phyloP scores from a whole-genome alignment of 2,329 filamentous ascomycete species.

The Ophiocordyceps camponoti-leonardi region DNA sequence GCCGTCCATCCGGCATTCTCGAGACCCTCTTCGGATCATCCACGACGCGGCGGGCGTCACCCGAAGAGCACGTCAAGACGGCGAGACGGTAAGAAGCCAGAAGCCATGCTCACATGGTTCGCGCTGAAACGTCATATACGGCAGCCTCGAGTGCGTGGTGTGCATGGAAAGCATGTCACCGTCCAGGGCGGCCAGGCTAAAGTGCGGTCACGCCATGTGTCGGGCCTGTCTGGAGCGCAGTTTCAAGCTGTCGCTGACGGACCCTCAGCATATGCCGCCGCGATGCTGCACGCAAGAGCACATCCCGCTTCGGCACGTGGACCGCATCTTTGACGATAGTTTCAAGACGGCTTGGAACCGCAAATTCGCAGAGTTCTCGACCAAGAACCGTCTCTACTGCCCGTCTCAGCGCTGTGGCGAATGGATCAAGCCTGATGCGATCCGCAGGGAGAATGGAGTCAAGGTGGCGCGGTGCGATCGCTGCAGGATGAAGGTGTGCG shows the following conservation, averaged over 20 bases:
- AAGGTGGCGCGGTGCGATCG: slow-evolving; percentile 52
- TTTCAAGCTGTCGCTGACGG: slow-evolving; percentile 59
- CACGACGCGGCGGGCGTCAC: slow-evolving; percentile 10
- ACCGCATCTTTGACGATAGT: slow-evolving; percentile 50
- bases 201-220: slow-evolving; percentile 72
- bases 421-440: slow-evolving; percentile 60
- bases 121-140: background rate
- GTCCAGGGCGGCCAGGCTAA: slow-evolving; percentile 49
- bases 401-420: slow-evolving; percentile 55
- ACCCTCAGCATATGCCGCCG: slow-evolving; percentile 72
- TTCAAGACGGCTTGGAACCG: slow-evolving; percentile 72
- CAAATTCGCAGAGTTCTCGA: slow-evolving; percentile 62
- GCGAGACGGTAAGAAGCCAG: background rate
- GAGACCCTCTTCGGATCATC: slow-evolving; percentile 10
- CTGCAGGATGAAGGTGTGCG: slow-evolving; percentile 62
- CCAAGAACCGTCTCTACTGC: slow-evolving; percentile 62
- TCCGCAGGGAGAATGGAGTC: slow-evolving; percentile 39
- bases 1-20: slow-evolving; percentile 9
- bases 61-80: slow-evolving; percentile 7
- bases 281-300: slow-evolving; percentile 58
- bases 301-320: slow-evolving; percentile 62
- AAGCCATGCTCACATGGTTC: background rate
- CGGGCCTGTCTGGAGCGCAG: slow-evolving; percentile 54
- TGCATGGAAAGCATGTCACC: slow-evolving; percentile 53
- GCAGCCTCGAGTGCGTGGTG: slow-evolving; percentile 52